Evolutionary conservation across 768 basidiomycete species (phyloP), one percentile per base, ranked within the genome.

Genomic region (Paxillus rubicundulus): DNA sequence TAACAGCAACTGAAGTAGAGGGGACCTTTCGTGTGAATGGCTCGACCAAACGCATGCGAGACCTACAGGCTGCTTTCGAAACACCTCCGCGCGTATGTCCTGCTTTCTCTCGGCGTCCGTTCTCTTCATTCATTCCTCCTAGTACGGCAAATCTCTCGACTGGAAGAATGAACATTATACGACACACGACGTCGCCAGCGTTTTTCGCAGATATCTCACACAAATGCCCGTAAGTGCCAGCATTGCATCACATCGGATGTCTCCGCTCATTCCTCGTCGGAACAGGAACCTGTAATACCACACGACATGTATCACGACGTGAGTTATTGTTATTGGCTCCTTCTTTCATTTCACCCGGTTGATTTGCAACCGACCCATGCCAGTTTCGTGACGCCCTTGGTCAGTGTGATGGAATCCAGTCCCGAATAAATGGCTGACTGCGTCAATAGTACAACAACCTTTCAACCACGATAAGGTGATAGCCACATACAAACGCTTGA

Each of bases 21-120:
- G 96, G 96, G 16, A 91, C 90, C 0, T 99, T 99, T 69, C 89
- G 97, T 44, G 89, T 98, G 27, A 97, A 86, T 56, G 96, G 96
- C n/a, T 95, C 92, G 36, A 87, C 81, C 54, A 95, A 89, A 69
- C 86, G 96, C 34, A 99, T 96, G 92, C 86, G 92, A 50, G 94
- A 98, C 18, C 81, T 99, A 8, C 97, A 99, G 68, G 84, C 85
- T 5, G 74, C 84, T 21, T 99, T 99, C 60, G 97, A 99, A 69
- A 72, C 81, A 38, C 89, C 92, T 9, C 92, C 96, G 45, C 80
- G 87, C 63, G 94, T 96, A 58, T 59, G 77, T 72, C 27, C 7
- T 14, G 17, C 21, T 9, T 38, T 7, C 13, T 21, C 21, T 24
- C 27, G 33, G 18, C 5, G 8, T 21, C 18, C 13, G 32, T 13